phyloP scores from a whole-genome alignment of 2,329 filamentous ascomycete genomes.

The Penicillium psychrosexuale region DNA sequence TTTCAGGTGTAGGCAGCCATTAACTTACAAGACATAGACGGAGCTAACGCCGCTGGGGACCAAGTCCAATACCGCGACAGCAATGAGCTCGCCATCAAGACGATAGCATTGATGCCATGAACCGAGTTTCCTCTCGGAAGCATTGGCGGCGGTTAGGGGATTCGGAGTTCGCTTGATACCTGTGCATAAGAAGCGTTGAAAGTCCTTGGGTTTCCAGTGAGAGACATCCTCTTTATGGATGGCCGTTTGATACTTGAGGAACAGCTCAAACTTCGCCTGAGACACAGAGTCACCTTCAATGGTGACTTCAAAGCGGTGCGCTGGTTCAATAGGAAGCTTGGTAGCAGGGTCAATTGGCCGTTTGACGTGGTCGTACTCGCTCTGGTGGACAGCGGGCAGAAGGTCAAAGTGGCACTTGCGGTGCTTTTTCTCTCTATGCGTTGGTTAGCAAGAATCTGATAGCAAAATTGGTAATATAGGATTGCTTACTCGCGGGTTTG shows the following conservation, averaged over 20 bases:
- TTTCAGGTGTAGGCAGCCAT: background rate
- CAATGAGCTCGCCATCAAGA: constrained; percentile 48
- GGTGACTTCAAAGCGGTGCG: constrained; percentile 49
- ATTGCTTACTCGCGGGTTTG: constrained; percentile 43
- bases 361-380: constrained; percentile 45
- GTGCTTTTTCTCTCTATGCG: constrained; percentile 42
- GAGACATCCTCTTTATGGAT: constrained; percentile 47
- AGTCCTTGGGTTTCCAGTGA: constrained; percentile 44
- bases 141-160: constrained; percentile 26
- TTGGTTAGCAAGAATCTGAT: constrained; percentile 9
- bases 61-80: constrained; percentile 49
- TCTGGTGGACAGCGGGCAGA: constrained; percentile 40
- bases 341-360: constrained; percentile 45
- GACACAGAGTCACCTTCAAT: constrained; percentile 49
- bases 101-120: constrained; percentile 53
- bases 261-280: constrained; percentile 48
- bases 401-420: constrained; percentile 46
- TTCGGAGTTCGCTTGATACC: constrained; percentile 43
- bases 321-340: constrained; percentile 46
- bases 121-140: constrained; percentile 44
- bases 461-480: background rate
- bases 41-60: constrained; percentile 49
- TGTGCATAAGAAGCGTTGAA: constrained; percentile 48
- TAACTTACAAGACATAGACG: constrained; percentile 48
- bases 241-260: constrained; percentile 47